A percentile compares a stretch with the other conserved stretches of the same genome.
phyloP scores from a whole-genome alignment of 2,329 filamentous ascomycete genomes.

The Epichloe coenophiala region DNA sequence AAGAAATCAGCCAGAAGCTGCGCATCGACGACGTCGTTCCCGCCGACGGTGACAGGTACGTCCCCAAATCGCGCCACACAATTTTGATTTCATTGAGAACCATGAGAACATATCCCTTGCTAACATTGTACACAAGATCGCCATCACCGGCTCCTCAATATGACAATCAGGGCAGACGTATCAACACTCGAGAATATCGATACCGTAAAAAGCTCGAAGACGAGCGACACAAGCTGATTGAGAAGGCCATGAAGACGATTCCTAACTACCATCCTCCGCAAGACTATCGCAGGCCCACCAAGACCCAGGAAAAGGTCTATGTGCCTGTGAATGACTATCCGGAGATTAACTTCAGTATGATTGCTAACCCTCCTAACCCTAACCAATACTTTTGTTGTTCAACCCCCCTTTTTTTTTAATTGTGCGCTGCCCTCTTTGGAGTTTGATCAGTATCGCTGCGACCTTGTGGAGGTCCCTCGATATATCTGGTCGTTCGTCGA shows the following conservation, averaged over 20 bases:
- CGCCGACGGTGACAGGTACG: slow-evolving; percentile 86
- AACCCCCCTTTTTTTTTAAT: slow-evolving; percentile 15
- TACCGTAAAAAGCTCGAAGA: slow-evolving; percentile 97
- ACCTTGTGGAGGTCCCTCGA: slow-evolving; percentile 18
- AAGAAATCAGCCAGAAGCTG: slow-evolving; percentile 98
- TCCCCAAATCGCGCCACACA: slow-evolving; percentile 8
- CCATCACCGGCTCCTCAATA: slow-evolving; percentile 94
- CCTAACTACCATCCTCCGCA: slow-evolving; percentile 98
- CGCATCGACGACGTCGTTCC: slow-evolving; percentile 98
- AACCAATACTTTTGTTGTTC: slow-evolving; percentile 35
- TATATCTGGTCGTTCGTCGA: slow-evolving; percentile 21
- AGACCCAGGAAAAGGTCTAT: slow-evolving; percentile 99
- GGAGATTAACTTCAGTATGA: slow-evolving; percentile 99
- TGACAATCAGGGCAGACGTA: slow-evolving; percentile 97
- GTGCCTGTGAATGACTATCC: slow-evolving; percentile 99
- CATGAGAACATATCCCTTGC: not conserved
- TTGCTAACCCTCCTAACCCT: slow-evolving; percentile 92
- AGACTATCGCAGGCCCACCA: slow-evolving; percentile 96
- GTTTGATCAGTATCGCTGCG: slow-evolving; percentile 29
- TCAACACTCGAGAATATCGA: slow-evolving; percentile 96
- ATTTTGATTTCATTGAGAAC: not conserved
- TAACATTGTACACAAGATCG: slow-evolving; percentile 50
- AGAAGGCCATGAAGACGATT: slow-evolving; percentile 99
- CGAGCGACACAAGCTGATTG: slow-evolving; percentile 95
- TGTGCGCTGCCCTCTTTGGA: slow-evolving; percentile 20